Evolutionary conservation across 2,329 filamentous ascomycete genomes (phyloP).

Genomic region (Trichoderma sp.): DNA sequence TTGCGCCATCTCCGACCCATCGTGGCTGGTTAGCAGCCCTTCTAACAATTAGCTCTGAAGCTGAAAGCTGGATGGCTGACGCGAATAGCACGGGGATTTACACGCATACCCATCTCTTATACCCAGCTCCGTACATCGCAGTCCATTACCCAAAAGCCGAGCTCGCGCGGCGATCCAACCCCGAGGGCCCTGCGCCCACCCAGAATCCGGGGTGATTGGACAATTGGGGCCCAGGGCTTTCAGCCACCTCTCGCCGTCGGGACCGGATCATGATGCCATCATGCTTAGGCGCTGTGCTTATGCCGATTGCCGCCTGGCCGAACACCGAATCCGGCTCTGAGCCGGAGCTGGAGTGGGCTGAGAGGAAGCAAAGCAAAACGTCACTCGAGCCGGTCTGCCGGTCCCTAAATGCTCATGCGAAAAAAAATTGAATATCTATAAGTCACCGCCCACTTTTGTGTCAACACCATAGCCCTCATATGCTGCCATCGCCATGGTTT

Average conservation of each 20-base stretch:
- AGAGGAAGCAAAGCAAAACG: background rate
- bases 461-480: background rate
- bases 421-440: background rate
- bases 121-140: background rate
- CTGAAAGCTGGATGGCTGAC: background rate
- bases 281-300: background rate
- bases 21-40: background rate
- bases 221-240: background rate
- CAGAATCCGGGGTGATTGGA: slow-evolving; percentile 15
- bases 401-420: too few relatives aligned
- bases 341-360: slow-evolving; percentile 10
- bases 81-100: slow-evolving; percentile 8
- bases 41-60: background rate
- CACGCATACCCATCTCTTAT: background rate
- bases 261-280: slow-evolving; percentile 15
- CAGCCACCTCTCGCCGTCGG: background rate
- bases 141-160: background rate
- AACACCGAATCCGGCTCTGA: slow-evolving; percentile 6
- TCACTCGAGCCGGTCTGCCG: slow-evolving; percentile 14
- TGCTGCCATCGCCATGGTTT: background rate
- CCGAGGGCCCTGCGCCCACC: background rate
- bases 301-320: slow-evolving; percentile 10
- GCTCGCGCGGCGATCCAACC: slow-evolving; percentile 2
- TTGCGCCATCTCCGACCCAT: background rate
- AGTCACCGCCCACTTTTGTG: background rate